These are phyloP conservation scores for Pythium dissotocum DNA, from an alignment of 352 stramenopile species.

Conservation along the genomic window DNA sequence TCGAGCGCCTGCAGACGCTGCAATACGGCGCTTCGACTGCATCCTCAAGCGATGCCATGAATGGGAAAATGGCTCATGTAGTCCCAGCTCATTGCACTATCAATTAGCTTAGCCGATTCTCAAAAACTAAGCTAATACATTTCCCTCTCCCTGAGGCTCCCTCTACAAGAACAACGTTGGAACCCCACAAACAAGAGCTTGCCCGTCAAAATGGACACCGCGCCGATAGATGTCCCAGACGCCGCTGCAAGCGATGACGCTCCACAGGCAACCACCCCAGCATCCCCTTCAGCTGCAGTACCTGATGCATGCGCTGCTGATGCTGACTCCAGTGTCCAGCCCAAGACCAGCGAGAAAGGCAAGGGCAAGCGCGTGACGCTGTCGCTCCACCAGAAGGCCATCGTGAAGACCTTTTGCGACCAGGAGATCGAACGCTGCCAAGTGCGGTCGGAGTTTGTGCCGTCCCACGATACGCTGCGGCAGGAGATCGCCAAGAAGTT, in stretches of 20 bases:
- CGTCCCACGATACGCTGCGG: slow-evolving; percentile 62
- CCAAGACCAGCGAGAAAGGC: slow-evolving; percentile 7
- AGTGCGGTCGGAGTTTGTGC: slow-evolving; percentile 46
- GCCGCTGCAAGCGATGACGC: neutral
- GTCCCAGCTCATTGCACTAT: neutral
- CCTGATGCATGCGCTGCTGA: neutral
- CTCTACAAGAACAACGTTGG: slow-evolving; percentile 30
- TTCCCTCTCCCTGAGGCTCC: slow-evolving; percentile 1
- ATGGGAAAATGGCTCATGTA: neutral
- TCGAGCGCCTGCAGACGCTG: slow-evolving; percentile 58
- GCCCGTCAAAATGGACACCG: slow-evolving; percentile 12
- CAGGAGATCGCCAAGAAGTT: slow-evolving; percentile 55
- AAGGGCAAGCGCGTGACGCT: slow-evolving; percentile 46
- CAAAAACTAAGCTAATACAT: slow-evolving; percentile 6
- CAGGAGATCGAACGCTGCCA: slow-evolving; percentile 62
- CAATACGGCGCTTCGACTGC: slow-evolving; percentile 51
- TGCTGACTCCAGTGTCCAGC: neutral
- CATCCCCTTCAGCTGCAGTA: neutral
- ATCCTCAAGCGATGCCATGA: slow-evolving; percentile 23
- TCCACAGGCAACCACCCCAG: neutral
- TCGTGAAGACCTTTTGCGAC: slow-evolving; percentile 81
- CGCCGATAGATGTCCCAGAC: neutral
- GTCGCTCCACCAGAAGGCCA: slow-evolving; percentile 69
- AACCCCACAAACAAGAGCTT: neutral
- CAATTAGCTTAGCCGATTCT: neutral